These are phyloP conservation scores for Linaria vulgaris DNA, from an alignment of 257 asterid genomes.

Conservation along the genomic window DNA sequence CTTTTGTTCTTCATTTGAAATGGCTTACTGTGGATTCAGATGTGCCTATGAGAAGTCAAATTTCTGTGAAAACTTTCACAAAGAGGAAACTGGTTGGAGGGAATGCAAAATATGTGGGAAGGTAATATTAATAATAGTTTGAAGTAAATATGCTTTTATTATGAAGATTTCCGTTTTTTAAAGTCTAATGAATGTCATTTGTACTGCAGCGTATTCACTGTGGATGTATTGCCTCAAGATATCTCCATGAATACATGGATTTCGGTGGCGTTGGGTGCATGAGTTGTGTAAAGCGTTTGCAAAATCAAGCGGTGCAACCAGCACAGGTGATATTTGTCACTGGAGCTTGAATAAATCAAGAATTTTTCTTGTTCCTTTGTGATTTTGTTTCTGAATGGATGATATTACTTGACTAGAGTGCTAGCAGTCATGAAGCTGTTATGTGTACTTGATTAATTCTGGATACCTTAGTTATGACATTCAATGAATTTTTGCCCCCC, in stretches of 20 bases:
- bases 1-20: no score
- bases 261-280: conserved; percentile 78
- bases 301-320: conserved; percentile 44
- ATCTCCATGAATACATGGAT: conserved; percentile 77
- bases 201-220: conserved; percentile 70
- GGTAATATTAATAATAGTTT: conserved; percentile 37
- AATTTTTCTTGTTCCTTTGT: no score
- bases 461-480: no score
- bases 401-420: not conserved
- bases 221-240: conserved; percentile 85
- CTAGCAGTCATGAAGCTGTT: no score
- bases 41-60: conserved; percentile 66
- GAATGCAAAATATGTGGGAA: conserved; percentile 78
- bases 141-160: conserved; percentile 18
- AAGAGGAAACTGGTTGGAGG: conserved; percentile 89
- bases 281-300: conserved; percentile 63
- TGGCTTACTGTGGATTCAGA: conserved; percentile 41
- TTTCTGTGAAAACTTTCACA: conserved; percentile 79
- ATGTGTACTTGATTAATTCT: no score
- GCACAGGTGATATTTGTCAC: conserved; percentile 43
- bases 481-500: no score
- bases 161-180: no score
- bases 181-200: conserved; percentile 21
- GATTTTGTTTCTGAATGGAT: not conserved
- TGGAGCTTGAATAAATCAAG: conserved; percentile 12